These are phyloP conservation scores for Ambrosiella xylebori DNA, from an alignment of 2,329 filamentous ascomycete species.

Conservation along the genomic window DNA sequence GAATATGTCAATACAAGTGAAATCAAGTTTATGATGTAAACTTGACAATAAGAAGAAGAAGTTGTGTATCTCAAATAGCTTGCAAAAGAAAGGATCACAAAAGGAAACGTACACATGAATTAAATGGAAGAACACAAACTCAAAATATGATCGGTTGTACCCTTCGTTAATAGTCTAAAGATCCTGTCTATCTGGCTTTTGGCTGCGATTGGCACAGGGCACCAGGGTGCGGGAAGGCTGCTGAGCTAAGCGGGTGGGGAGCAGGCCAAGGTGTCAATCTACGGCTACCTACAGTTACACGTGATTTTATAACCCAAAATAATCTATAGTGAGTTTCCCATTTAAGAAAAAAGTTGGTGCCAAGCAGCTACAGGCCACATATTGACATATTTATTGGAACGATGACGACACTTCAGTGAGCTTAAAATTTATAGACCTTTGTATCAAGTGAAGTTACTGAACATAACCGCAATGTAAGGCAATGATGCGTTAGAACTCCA, in stretches of 20 bases:
- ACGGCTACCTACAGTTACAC: neutral
- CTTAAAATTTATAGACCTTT: neutral
- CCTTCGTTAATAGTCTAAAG: conserved; percentile 3
- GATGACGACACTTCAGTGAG: neutral
- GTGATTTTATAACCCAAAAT: neutral
- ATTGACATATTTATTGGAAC: neutral
- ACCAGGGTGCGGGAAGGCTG: neutral
- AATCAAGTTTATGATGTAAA: too few relatives aligned
- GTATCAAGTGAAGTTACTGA: too few relatives aligned
- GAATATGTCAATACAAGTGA: too few relatives aligned
- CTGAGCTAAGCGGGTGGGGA: neutral
- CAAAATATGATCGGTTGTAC: neutral
- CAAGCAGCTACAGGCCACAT: neutral
- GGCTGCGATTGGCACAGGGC: neutral
- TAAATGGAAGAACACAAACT: neutral
- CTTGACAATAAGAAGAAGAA: neutral
- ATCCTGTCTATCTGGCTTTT: conserved; percentile 12
- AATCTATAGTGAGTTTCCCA: neutral
- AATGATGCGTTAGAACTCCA: too few relatives aligned
- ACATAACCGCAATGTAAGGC: too few relatives aligned
- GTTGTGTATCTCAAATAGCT: neutral
- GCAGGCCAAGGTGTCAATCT: neutral
- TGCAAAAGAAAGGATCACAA: neutral
- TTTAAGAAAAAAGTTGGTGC: neutral
- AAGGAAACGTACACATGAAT: neutral